Conservation (phyloP, 208 protist species). For the Acanthamoeba healyi region DNA sequence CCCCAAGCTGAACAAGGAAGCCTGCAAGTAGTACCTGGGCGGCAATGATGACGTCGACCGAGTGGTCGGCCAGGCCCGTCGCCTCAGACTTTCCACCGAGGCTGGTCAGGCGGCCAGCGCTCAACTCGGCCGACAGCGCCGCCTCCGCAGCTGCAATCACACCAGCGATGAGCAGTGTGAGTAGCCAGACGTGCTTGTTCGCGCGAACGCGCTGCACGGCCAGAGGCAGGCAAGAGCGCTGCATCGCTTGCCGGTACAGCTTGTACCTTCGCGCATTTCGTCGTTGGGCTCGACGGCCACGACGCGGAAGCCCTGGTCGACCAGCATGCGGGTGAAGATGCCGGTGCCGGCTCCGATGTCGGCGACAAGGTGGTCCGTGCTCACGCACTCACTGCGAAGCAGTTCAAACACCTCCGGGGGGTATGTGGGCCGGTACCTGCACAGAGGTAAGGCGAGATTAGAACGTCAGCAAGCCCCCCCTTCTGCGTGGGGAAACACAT, state of each 20-base stretch:
- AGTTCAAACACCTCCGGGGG: slow-evolving; percentile 18
- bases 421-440: neutral
- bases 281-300: slow-evolving; percentile 29
- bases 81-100: neutral
- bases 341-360: slow-evolving; percentile 22
- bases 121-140: neutral
- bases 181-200: too few relatives aligned
- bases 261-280: slow-evolving; percentile 20
- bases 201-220: too few relatives aligned
- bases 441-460: neutral
- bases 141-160: neutral
- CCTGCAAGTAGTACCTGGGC: neutral
- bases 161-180: neutral
- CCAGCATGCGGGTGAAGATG: slow-evolving; percentile 30
- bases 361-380: neutral
- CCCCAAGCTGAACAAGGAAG: neutral
- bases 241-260: too few relatives aligned
- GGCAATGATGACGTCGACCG: slow-evolving; percentile 19
- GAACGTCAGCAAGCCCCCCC: too few relatives aligned
- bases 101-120: neutral
- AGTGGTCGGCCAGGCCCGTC: slow-evolving; percentile 16
- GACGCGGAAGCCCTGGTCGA: slow-evolving; percentile 10
- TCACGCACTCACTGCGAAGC: neutral
- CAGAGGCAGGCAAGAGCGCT: too few relatives aligned
- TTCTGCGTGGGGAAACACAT: too few relatives aligned